Evolutionary conservation across 1,284 basidiomycete genomes (phyloP), one percentile per base, ranked within the genome.

Genomic region (Leccinum solheimii): DNA sequence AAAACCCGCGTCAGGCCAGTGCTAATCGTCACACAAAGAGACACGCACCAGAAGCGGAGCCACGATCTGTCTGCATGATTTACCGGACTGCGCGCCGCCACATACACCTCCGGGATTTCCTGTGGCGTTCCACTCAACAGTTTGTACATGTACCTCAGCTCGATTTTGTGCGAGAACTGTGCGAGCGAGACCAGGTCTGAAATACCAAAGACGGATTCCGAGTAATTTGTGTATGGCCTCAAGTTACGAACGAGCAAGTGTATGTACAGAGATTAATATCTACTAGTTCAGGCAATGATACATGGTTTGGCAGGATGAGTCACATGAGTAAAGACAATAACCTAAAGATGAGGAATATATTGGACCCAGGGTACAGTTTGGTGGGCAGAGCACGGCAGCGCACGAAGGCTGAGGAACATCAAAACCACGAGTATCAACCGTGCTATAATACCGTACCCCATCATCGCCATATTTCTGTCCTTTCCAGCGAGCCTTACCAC

Each of bases 141-240:
- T 60, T 80, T 79, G 52, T 78, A 74, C 63, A 81, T 69, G 64
- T 87, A 88, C n/a, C 76, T 75, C 21, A 80, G 77, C 69, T 88
- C 84, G 56, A 89, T 89, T 67, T 91, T 91, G 75, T 91, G 89
- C 1, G 85, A 86, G 60, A 83, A 80, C 38, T 79, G 72, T 5
- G 76, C 78, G 16, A 89, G 76, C 21, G 75, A 73, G 2, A 69
- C 69, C 14, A 90, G 69, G 62, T 88, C 83, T 0, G 82, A 82
- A 21, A 90, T 73, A 0, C 87, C 88, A 66, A 80, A 90, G 23
- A 27, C 0, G 27, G 0, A 30, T 30, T 30, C 27, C 45, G 27
- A n/a, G 51, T 72, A 72, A 64, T 58, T 64, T 65, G 64, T 59
- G 63, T 51, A 40, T 9, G 38, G 9, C 27, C 32, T 62, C 61